phyloP scores from a whole-genome alignment of 2,329 filamentous ascomycete genomes.

The Pezicula carpinea region DNA sequence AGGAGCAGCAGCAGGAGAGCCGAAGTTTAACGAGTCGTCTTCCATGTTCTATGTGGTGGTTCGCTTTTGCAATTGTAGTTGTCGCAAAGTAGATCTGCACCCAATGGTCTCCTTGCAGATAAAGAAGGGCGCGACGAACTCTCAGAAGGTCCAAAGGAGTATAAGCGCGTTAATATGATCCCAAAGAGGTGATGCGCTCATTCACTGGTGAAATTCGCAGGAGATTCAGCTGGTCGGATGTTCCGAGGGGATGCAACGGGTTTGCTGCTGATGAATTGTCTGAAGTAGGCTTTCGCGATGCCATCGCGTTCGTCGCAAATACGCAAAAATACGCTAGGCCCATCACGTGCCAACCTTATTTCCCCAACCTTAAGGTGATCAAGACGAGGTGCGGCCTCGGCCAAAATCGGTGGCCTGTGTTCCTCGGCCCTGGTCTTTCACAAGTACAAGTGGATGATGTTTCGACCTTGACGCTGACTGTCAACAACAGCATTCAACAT shows the following conservation, averaged over 20 bases:
- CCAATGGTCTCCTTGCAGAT: not conserved
- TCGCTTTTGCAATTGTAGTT: conserved; percentile 18
- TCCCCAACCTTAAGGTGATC: no score
- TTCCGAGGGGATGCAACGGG: not conserved
- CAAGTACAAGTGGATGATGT: conserved; percentile 1
- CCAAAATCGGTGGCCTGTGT: conserved; percentile 4
- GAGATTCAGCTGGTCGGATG: not conserved
- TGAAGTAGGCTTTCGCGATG: no score
- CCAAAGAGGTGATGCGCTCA: not conserved
- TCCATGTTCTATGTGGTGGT: conserved; percentile 45
- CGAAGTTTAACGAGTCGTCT: conserved; percentile 50
- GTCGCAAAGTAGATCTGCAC: conserved; percentile 21
- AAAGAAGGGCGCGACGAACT: conserved; percentile 6
- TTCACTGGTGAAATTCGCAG: not conserved
- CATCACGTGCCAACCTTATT: no score
- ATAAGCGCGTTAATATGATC: conserved; percentile 7
- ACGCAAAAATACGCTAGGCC: conserved; percentile 1
- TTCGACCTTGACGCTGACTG: conserved; percentile 3
- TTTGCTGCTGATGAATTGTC: not conserved
- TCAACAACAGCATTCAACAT: not conserved
- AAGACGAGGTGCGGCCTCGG: no score
- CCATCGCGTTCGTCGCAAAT: conserved; percentile 10
- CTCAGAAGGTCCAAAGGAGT: conserved; percentile 9
- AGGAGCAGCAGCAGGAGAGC: conserved; percentile 50
- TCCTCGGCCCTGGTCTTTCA: conserved; percentile 9